phyloP scores from a whole-genome alignment of 495 filamentous ascomycete genomes.

The Penicillium argentinense region DNA sequence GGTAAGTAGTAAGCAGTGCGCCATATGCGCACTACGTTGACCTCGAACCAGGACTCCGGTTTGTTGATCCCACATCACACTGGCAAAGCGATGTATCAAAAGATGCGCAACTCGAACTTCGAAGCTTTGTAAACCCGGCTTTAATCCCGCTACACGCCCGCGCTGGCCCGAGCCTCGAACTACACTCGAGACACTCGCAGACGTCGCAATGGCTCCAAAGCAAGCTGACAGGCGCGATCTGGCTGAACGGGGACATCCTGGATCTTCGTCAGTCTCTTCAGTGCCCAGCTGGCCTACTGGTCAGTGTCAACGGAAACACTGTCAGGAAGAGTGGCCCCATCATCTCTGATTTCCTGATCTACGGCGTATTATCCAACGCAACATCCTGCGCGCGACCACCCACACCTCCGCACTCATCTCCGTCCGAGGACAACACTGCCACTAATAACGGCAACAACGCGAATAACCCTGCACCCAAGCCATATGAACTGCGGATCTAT shows the following conservation, averaged over 20 bases:
- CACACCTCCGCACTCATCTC: conserved; percentile 50
- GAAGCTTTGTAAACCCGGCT: conserved; percentile 47
- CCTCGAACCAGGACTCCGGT: conserved; percentile 36
- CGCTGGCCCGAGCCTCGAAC: conserved; percentile 50
- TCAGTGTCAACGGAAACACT: conserved; percentile 28
- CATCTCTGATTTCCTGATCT: conserved; percentile 57
- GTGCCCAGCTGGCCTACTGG: conserved; percentile 42
- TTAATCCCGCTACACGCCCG: conserved; percentile 50
- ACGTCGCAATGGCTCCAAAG: conserved; percentile 46
- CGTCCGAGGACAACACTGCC: conserved; percentile 24
- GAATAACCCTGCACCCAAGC: conserved; percentile 9
- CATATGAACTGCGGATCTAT: conserved; percentile 40
- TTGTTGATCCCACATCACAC: conserved; percentile 37
- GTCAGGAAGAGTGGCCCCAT: conserved; percentile 19
- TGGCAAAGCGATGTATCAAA: conserved; percentile 42
- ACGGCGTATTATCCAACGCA: conserved; percentile 42
- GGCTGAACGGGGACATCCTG: conserved; percentile 36
- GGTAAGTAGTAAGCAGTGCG: conserved; percentile 22
- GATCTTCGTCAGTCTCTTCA: conserved; percentile 35
- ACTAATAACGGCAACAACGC: conserved; percentile 1
- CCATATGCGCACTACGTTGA: conserved; percentile 13
- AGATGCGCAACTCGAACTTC: conserved; percentile 36
- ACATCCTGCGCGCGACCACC: conserved; percentile 36
- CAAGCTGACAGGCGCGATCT: conserved; percentile 32
- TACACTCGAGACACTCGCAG: conserved; percentile 36